Conservation (phyloP, 2,329 filamentous ascomycete genomes). For the Phoma sp. region DNA sequence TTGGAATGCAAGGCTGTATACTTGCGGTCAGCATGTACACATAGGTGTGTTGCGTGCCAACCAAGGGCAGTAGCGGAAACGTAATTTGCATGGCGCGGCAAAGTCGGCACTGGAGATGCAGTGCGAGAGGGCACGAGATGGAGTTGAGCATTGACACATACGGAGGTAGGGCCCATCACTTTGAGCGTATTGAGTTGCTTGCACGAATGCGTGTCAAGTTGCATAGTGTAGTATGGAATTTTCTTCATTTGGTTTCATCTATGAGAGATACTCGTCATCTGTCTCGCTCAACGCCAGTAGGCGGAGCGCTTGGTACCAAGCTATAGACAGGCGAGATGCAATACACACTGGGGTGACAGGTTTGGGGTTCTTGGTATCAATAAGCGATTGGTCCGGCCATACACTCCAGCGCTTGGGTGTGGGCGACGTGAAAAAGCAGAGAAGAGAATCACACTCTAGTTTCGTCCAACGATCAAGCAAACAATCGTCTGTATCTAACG, state of each 20-base stretch:
- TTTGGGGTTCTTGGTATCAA: constrained; percentile 24
- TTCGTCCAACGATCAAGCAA: not conserved
- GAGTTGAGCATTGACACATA: not conserved
- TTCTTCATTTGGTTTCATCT: constrained; percentile 6
- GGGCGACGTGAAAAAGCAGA: constrained; percentile 31
- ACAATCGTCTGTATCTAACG: not conserved
- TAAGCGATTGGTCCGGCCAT: constrained; percentile 37
- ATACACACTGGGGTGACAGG: constrained; percentile 16
- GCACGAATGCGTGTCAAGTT: not conserved
- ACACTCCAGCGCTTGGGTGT: constrained; percentile 48
- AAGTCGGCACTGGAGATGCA: constrained; percentile 2
- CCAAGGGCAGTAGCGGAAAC: not conserved
- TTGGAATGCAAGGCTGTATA: not conserved
- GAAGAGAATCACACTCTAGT: constrained; percentile 3
- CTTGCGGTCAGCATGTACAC: not conserved
- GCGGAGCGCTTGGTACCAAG: constrained; percentile 41
- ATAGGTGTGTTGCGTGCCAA: not conserved
- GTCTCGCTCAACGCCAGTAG: constrained; percentile 37
- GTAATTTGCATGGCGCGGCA: not conserved
- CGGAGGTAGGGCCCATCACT: not conserved
- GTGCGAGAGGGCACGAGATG: constrained; percentile 2
- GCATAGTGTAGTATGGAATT: not conserved
- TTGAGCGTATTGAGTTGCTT: not conserved
- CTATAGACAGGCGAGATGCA: constrained; percentile 36
- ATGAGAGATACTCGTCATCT: constrained; percentile 34